A percentile compares a stretch with the other conserved stretches of the same genome.
phyloP scores from a whole-genome alignment of 441 rosid species.

The Pelargonium citronellum region DNA sequence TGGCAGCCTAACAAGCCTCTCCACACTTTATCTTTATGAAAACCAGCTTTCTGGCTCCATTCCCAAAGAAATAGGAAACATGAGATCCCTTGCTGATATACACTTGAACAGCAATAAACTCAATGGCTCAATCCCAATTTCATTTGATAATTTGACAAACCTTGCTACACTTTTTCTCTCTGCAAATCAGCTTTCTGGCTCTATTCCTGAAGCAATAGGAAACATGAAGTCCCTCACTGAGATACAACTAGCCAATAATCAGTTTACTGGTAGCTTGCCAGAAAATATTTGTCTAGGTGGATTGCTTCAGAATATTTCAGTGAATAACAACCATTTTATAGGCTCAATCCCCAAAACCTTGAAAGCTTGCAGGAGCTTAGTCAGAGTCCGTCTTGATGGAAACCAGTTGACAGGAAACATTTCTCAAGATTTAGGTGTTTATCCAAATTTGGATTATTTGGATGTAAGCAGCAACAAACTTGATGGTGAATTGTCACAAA shows the following conservation, averaged over 20 bases:
- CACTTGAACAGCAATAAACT: constrained; percentile 24
- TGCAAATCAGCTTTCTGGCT: constrained; percentile 26
- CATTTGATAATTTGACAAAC: constrained; percentile 15
- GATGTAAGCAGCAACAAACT: constrained; percentile 33
- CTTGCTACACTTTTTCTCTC: neutral
- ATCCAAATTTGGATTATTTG: constrained; percentile 21
- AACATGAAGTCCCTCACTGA: constrained; percentile 9
- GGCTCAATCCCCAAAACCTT: constrained; percentile 33
- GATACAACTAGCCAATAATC: constrained; percentile 19
- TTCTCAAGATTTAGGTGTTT: constrained; percentile 28
- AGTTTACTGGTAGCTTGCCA: constrained; percentile 28
- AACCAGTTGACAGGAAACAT: constrained; percentile 26
- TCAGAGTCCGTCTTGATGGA: constrained; percentile 20
- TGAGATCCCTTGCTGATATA: constrained; percentile 19
- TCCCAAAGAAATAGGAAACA: constrained; percentile 35
- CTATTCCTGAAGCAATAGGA: constrained; percentile 21
- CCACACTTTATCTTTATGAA: too few relatives aligned
- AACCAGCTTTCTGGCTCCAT: constrained; percentile 35
- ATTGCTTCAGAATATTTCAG: constrained; percentile 7
- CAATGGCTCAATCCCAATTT: constrained; percentile 24
- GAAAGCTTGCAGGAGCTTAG: constrained; percentile 29
- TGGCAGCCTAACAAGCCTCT: too few relatives aligned
- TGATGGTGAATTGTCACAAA: constrained; percentile 27
- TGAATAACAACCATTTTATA: constrained; percentile 11
- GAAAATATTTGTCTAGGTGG: constrained; percentile 18